phyloP scores from a whole-genome alignment of 2,329 filamentous ascomycete genomes.

The Calonectria honghensis region DNA sequence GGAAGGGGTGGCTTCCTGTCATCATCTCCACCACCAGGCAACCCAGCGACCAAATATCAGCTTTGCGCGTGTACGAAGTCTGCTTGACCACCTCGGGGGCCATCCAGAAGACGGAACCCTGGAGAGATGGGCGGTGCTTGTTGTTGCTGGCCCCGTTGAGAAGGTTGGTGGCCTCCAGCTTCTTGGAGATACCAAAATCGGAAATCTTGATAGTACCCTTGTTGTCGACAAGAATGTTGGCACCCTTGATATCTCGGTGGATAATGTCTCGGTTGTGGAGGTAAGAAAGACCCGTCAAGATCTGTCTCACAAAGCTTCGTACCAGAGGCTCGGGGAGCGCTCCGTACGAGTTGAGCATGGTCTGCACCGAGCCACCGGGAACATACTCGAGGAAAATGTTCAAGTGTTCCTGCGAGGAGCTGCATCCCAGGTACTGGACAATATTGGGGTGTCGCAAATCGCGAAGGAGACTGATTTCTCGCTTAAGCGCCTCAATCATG shows the following conservation, averaged over 20 bases:
- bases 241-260: constrained; percentile 98
- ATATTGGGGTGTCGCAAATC: constrained; percentile 98
- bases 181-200: constrained; percentile 99
- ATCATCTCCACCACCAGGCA: constrained; percentile 99
- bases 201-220: constrained; percentile 99
- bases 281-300: constrained; percentile 93
- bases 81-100: constrained; percentile 98
- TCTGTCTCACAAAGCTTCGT: constrained; percentile 97
- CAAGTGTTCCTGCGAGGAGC: constrained; percentile 90
- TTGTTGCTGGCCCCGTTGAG: constrained; percentile 81
- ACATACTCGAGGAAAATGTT: constrained; percentile 99
- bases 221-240: constrained; percentile 99
- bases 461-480: constrained; percentile 94
- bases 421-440: constrained; percentile 97
- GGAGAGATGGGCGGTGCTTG: constrained; percentile 85
- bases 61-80: constrained; percentile 97
- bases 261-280: constrained; percentile 97
- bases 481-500: constrained; percentile 98
- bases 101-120: constrained; percentile 99
- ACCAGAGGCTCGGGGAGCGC: constrained; percentile 95
- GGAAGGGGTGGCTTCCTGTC: constrained; percentile 96
- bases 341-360: constrained; percentile 99
- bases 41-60: constrained; percentile 98
- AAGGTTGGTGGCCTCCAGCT: constrained; percentile 93
- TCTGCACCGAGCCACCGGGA: constrained; percentile 96